A percentile compares a stretch with the other conserved stretches of the same genome.
Evolutionary conservation across 345 rosid species (phyloP).

Genomic region (Capsella bursapastoris): DNA sequence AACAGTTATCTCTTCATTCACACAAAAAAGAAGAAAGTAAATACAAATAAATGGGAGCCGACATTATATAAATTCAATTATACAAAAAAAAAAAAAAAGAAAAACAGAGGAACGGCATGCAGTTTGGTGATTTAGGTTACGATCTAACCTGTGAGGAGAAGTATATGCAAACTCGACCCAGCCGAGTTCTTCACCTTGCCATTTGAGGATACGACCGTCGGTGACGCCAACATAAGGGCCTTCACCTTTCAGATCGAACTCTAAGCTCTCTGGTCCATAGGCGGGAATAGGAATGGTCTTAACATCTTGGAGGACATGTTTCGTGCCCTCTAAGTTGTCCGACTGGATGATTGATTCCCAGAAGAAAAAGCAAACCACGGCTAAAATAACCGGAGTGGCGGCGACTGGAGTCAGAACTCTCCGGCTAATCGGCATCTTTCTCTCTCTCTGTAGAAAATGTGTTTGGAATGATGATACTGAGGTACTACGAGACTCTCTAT

Average conservation of each 20-base stretch:
- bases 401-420: constrained; percentile 15
- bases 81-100: not conserved
- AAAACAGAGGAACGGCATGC: not conserved
- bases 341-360: constrained; percentile 39
- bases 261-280: constrained; percentile 44
- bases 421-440: constrained; percentile 24
- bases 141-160: constrained; percentile 52
- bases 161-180: constrained; percentile 72
- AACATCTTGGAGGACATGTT: constrained; percentile 26
- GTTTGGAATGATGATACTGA: constrained; percentile 11
- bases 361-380: constrained; percentile 20
- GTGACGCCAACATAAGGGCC: constrained; percentile 68
- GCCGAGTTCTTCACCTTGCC: constrained; percentile 46
- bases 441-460: not conserved
- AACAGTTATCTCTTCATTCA: constrained; percentile 28
- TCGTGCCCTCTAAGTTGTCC: constrained; percentile 7
- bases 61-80: not conserved
- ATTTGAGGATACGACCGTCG: constrained; percentile 65
- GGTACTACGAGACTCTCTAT: not conserved
- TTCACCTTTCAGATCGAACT: constrained; percentile 39
- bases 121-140: not conserved
- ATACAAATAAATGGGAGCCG: not conserved
- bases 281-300: constrained; percentile 39
- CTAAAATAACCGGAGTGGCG: constrained; percentile 30
- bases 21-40: not conserved